These are phyloP conservation scores for Halenospora varia DNA, from an alignment of 495 filamentous ascomycete genomes.

Conservation along the genomic window DNA sequence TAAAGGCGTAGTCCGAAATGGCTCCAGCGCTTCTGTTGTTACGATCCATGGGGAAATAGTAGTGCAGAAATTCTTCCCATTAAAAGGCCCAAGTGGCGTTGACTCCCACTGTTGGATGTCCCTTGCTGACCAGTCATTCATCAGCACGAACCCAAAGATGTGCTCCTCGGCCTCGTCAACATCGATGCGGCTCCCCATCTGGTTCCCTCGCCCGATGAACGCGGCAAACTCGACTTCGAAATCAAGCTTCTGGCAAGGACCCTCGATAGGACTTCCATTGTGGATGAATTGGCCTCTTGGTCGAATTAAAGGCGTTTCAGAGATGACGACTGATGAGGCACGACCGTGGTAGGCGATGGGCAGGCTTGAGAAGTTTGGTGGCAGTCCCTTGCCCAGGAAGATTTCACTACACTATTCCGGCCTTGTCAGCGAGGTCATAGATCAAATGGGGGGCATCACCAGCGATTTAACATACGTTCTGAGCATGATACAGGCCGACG, in stretches of 20 bases:
- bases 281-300: slow-evolving; percentile 79
- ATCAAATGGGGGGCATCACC: not conserved
- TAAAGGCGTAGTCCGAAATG: too few species aligned
- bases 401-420: slow-evolving; percentile 46
- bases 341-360: slow-evolving; percentile 88
- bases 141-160: slow-evolving; percentile 82
- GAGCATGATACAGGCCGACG: slow-evolving; percentile 86
- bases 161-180: slow-evolving; percentile 67
- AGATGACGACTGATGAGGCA: slow-evolving; percentile 72
- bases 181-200: slow-evolving; percentile 57
- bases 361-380: slow-evolving; percentile 86
- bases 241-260: slow-evolving; percentile 65
- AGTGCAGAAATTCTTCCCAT: slow-evolving; percentile 87
- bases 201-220: slow-evolving; percentile 67
- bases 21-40: slow-evolving; percentile 75
- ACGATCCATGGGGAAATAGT: slow-evolving; percentile 89
- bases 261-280: slow-evolving; percentile 59
- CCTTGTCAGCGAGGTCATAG: too few species aligned
- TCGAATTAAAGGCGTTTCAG: slow-evolving; percentile 70
- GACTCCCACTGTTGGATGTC: slow-evolving; percentile 94
- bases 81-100: slow-evolving; percentile 80
- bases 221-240: slow-evolving; percentile 86
- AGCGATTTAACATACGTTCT: slow-evolving; percentile 44
- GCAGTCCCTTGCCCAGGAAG: slow-evolving; percentile 78
- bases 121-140: slow-evolving; percentile 94